Base-by-base conservation (phyloP, 116 monocot species). In the Iris pallida region DNA sequence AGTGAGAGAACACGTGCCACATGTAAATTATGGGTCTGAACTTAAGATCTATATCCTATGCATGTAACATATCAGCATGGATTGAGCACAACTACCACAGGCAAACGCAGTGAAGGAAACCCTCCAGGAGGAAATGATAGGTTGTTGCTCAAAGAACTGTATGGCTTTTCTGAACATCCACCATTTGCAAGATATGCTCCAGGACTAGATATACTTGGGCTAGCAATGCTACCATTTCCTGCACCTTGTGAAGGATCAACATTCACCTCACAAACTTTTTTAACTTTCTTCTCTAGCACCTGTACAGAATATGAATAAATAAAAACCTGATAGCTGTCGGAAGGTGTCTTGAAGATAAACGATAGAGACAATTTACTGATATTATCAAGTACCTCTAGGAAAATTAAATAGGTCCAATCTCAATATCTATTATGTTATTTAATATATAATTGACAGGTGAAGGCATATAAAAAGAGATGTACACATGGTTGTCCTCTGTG, bases 41-140 rank as follows among this genome's bases (percentile, higher is more conserved):
- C 4, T 58, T 18, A 70, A 53, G 48, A 44, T 2, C 17, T 13
- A 47, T 66, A 20, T 16, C 13, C 42, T 59, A 59, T 73, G 47
- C 15, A 65, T 66, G 57, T 30, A 30, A 17, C 11, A 15, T 44
- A 43, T 42, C 7, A 66, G 18, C 47, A 72, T 18, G 72, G 70
- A 70, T 40, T 66, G 42, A 72, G 84, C 87, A 92, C 80, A 79
- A 96, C 81, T 85, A 96, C 96, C 96, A 85, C 77, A 53, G 96
- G 96, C 62, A 96, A 79, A 66, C 62, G 92, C 55, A 96, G 72
- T 18, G 88, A 80, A 14, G 86, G 78, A 73, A 86, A 76, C 20
- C 87, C 92, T 57, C 86, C 92, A 66, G 77, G 80, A 59, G 88
- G 86, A 66, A 90, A 88, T 68, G 86, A 80, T 17, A 82, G 78